Base-by-base conservation (phyloP, 108 stramenopile species). In the Skeletonema costatum region DNA sequence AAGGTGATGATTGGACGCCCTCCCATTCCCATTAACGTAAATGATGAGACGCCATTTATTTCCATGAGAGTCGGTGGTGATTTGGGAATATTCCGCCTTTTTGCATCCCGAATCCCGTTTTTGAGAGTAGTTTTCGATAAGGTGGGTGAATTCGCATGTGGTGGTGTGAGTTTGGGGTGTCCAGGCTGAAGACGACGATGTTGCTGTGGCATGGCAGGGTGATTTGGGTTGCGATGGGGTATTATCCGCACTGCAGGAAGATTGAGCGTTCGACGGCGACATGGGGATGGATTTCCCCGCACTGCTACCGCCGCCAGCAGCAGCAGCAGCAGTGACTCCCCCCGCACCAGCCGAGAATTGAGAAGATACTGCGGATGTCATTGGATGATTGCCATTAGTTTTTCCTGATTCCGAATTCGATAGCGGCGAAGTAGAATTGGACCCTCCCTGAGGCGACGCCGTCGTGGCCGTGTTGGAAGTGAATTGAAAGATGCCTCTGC, bases 91-190 rank as follows among this genome's bases (percentile, higher is more conserved):
- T 76, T 96, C 95, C 6, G 95, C 95, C 71, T 96, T 96, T 71
- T 96, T 96, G 67, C 95, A 96, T 5, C 95, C 95, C 39, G 90
- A 91, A 56, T 96, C 95, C 6, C 95, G 87, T 71, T 96, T 96
- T 58, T 85, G 76, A 35, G 90, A 79, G 70, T 96, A 96, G 74
- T 91, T 81, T 19, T 78, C 74, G 32, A 96, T 96, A 59, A 77
- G 90, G 70, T 93, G 89, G 16, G 90, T 92, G 88, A 96, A 96
- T 87, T 96, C 95, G 73, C 92, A 93, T 9, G 90, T 92, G 31
- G 92, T 88, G 50, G 89, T 90, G 56, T 81, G 82, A 41, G 79
- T 76, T 81, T 96, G 95, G 29, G 95, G 95, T 44, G 79, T 78
- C 95, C 95, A 96, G 8, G 66, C 17, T 4, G 68, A 21, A 13